These are phyloP conservation scores for Pseudovirgaria hyperparasitica DNA, from an alignment of 2,329 filamentous ascomycete species.

Conservation along the genomic window DNA sequence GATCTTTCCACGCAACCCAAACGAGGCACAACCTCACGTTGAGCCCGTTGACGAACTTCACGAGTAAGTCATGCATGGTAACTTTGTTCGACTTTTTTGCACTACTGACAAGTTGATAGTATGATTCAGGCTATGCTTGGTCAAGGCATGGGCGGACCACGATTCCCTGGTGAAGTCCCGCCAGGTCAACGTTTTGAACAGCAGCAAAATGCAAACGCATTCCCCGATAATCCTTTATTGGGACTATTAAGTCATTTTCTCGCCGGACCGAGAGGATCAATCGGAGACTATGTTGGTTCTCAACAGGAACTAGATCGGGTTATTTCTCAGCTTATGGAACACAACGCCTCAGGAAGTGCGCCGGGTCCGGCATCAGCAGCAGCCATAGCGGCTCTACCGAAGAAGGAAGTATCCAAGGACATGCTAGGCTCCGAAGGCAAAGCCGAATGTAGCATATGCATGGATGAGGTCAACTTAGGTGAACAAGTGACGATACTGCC, in stretches of 20 bases:
- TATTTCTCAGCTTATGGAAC: constrained; percentile 78
- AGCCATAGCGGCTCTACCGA: constrained; percentile 62
- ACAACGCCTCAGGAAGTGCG: constrained; percentile 61
- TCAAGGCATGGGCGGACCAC: too few relatives aligned
- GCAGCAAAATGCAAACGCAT: too few relatives aligned
- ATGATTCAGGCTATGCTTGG: too few relatives aligned
- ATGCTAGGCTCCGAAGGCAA: constrained; percentile 57
- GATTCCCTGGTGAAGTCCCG: too few relatives aligned
- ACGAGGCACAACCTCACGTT: constrained; percentile 35
- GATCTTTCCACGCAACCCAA: constrained; percentile 38
- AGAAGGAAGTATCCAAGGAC: constrained; percentile 54
- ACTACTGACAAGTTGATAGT: too few relatives aligned
- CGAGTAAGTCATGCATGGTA: too few relatives aligned
- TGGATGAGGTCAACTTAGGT: constrained; percentile 65
- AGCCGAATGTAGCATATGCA: constrained; percentile 86
- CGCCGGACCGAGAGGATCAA: constrained; percentile 25
- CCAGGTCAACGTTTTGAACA: too few relatives aligned
- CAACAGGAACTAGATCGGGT: constrained; percentile 86
- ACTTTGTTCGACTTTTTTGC: too few relatives aligned
- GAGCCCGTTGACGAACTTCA: constrained; percentile 34
- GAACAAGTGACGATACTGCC: constrained; percentile 67
- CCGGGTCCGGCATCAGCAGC: constrained; percentile 67
- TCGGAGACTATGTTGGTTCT: constrained; percentile 76
- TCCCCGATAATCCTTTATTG: too few relatives aligned
- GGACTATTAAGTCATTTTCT: too few relatives aligned